Evolutionary conservation across 2,329 filamentous ascomycete genomes (phyloP), one percentile per base, ranked within the genome.

Genomic region (Paraphoma chrysanthemicola): DNA sequence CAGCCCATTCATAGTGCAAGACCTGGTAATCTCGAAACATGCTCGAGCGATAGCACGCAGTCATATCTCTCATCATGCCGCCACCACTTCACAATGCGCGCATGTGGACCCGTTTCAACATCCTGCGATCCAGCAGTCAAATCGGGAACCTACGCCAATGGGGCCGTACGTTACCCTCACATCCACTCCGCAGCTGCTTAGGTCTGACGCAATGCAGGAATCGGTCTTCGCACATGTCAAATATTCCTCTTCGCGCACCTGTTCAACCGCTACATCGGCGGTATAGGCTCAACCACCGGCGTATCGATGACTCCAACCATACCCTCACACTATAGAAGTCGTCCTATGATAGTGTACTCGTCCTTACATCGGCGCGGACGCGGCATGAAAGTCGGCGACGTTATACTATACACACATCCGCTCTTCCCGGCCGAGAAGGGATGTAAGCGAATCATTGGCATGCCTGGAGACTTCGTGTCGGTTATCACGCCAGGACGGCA

Each of bases 261-360:
- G 43, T 66, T 77, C 60, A 52, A 62, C 31, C 65, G 65, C 29
- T 88, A 95, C 77, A 80, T 86, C 67, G 86, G 87, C 78, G 82
- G 82, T 60, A 69, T 89, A 62, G 83, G 84, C 17, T 77, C 81
- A 4, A 87, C 88, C 14, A 81, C 82, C 28, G 94, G 94, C 1
- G 87, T 92, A 3, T 94, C 90, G 16, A 98, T 98, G 95, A 85
- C 95, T 48, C 94, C 94, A 7, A 97, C 92, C 0, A 88, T 97
- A 44, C 68, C 72, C 0, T 56, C 69, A 45, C 56, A 56, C 3
- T 64, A 63, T 53, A 18, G 18, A 38, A 36, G 41, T 12, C 44
- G 42, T 6, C 67, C 72, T 1, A 62, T 31, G 29, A 63, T 75
- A 31, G 51, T 75, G 4, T 67, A 65, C 58, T 74, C 71, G 7